Conservation (phyloP, 805 yeast species). For the Candida peoriensis region DNA sequence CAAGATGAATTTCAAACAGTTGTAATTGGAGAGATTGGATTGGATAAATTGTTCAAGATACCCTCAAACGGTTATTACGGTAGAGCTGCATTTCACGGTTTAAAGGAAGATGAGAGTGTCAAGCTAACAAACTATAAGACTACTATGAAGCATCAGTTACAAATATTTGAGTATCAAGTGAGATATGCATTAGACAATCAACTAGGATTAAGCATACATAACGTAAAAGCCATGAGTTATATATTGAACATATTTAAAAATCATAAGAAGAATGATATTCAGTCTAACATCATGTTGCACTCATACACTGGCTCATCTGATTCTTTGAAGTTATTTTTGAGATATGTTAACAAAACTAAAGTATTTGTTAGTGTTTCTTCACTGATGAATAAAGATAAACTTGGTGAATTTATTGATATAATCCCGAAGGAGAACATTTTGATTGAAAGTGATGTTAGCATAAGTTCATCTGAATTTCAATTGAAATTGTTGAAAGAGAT, state of each 20-base stretch:
- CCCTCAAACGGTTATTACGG: slow-evolving; percentile 58
- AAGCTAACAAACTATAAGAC: slow-evolving; percentile 47
- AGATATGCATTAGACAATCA: slow-evolving; percentile 43
- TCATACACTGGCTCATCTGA: slow-evolving; percentile 84
- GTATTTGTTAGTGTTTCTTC: slow-evolving; percentile 5
- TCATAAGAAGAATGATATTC: slow-evolving; percentile 11
- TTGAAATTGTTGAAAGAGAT: slow-evolving; percentile 5
- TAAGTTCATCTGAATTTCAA: slow-evolving; percentile 8
- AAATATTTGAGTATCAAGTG: slow-evolving; percentile 46
- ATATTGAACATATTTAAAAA: slow-evolving; percentile 40
- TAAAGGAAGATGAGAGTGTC: slow-evolving; percentile 4
- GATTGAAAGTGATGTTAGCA: slow-evolving; percentile 21
- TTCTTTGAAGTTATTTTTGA: slow-evolving; percentile 47
- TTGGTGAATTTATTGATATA: background rate
- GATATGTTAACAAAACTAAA: slow-evolving; percentile 8
- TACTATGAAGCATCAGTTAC: slow-evolving; percentile 58
- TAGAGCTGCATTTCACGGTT: slow-evolving; percentile 16
- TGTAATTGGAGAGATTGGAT: slow-evolving; percentile 86
- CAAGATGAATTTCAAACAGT: slow-evolving; percentile 8
- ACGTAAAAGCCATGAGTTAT: slow-evolving; percentile 73
- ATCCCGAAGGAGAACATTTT: slow-evolving; percentile 4
- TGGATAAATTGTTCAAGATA: slow-evolving; percentile 71
- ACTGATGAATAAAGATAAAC: slow-evolving; percentile 5
- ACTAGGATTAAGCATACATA: slow-evolving; percentile 70
- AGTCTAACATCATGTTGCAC: slow-evolving; percentile 58